phyloP scores from a whole-genome alignment of 257 asterid genomes.

The Solanum habrochaites region DNA sequence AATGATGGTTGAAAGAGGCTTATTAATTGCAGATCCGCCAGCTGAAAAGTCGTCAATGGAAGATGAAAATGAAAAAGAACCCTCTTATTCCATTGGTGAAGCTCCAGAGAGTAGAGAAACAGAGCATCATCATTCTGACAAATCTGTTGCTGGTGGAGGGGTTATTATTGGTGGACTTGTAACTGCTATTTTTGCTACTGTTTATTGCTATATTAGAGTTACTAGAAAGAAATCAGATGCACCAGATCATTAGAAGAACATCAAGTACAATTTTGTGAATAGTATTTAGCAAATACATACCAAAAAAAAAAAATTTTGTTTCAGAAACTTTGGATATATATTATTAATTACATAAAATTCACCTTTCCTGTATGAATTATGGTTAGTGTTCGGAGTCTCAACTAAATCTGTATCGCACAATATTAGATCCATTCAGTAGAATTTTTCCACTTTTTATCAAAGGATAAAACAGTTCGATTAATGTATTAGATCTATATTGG shows the following conservation, averaged over 20 bases:
- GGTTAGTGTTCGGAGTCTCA: too few species aligned
- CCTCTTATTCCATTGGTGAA: conserved; percentile 14
- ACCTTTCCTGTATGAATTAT: neutral
- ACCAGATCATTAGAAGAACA: neutral
- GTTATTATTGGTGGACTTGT: conserved; percentile 74
- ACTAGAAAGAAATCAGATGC: conserved; percentile 28
- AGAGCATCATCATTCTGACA: conserved; percentile 40
- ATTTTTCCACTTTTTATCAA: too few species aligned
- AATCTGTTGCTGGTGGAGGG: conserved; percentile 57
- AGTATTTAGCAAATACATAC: neutral
- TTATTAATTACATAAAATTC: neutral
- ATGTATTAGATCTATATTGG: rapidly evolving
- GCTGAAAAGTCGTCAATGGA: neutral
- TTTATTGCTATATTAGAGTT: conserved; percentile 63
- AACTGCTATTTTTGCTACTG: conserved; percentile 55
- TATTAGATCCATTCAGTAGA: too few species aligned
- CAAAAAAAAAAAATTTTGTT: neutral
- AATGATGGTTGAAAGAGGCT: neutral
- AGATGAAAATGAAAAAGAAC: conserved; percentile 1
- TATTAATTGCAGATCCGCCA: conserved; percentile 39
- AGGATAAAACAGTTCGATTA: too few species aligned
- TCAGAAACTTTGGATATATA: neutral
- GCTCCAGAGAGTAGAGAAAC: conserved; percentile 32
- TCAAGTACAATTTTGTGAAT: neutral
- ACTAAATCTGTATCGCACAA: too few species aligned